Base-by-base conservation (phyloP, 2,329 filamentous ascomycete genomes). In the Claviceps paspali region DNA sequence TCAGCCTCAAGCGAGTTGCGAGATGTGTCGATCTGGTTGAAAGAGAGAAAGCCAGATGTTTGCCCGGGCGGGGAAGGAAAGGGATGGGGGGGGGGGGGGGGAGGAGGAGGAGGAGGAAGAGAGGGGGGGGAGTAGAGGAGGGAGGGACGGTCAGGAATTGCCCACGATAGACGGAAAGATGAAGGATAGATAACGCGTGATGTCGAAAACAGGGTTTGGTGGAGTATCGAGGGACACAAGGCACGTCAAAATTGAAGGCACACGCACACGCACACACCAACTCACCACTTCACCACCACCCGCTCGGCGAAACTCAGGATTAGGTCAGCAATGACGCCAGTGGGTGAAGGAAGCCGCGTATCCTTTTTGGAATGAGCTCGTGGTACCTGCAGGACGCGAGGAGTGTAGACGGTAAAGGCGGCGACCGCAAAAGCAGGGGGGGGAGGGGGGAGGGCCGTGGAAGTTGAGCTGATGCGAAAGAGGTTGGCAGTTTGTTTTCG, bases 311-410 rank as follows among this genome's bases (percentile, higher is more conserved):
- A 15, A 34, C 39, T 51, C 48, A 53, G 52, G 53, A 52, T 56
- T 57, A 57, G 53, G 56, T 57, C 56, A 58, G 55, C 52, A 49
- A 56, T 57, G 52, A 57, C 54, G 54, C 47, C 53, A 52, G 52
- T 50, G 49, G 30, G n/a, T 19, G 21, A 50, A 24, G 23, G 12
- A 12, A 36, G 23, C 39, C 12, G 32, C 36, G 32, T 35, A 22
- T 15, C 14, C 15, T 12, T 36, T 26, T n/a, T n/a, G 23, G 27
- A 27, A 27, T 28, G 24, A 29, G 24, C 26, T n/a, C 11, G 3
- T 29, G 14, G 33, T 29, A 24, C 18, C 27, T 17, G 34, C 6
- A 18, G 19, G 15, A 32, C 19, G 6, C 19, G n/a, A n/a, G 28
- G 15, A 29, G 17, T 10, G 9, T 9, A 29, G n/a, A 29, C 7